Evolutionary conservation across 148 eudicot genomes (phyloP).

Genomic region (Amaranthus palmeri): DNA sequence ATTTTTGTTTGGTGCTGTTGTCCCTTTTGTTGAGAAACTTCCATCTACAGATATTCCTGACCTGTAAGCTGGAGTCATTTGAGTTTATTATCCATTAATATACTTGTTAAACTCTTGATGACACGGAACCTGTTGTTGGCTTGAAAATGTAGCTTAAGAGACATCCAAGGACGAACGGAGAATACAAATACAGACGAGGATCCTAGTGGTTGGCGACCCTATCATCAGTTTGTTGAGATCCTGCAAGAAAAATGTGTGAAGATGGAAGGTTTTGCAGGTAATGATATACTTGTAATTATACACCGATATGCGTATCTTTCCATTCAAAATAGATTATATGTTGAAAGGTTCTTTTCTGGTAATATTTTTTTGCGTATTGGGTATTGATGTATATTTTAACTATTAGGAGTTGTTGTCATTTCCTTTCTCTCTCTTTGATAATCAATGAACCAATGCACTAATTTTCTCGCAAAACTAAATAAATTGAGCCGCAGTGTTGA

Average conservation of each 20-base stretch:
- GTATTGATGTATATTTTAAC: not conserved
- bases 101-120: not conserved
- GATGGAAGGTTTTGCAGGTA: slow-evolving; percentile 68
- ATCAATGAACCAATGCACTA: not conserved
- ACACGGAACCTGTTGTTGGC: not conserved
- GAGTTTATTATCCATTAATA: not conserved
- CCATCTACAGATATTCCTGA: slow-evolving; percentile 60
- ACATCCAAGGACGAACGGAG: slow-evolving; percentile 57
- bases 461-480: not conserved
- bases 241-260: slow-evolving; percentile 71
- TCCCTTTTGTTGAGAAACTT: slow-evolving; percentile 73
- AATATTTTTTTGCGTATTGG: not conserved
- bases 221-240: slow-evolving; percentile 54
- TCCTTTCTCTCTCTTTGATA: not conserved
- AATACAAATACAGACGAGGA: slow-evolving; percentile 76
- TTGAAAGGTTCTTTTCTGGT: no score
- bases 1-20: slow-evolving; percentile 67
- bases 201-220: slow-evolving; percentile 95
- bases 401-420: no score
- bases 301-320: no score
- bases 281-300: not conserved
- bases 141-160: slow-evolving; percentile 44
- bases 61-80: slow-evolving; percentile 53
- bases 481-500: not conserved
- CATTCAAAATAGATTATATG: no score